phyloP scores from a whole-genome alignment of 192 early-diverging fungal genomes.

The Coemansia sp. region DNA sequence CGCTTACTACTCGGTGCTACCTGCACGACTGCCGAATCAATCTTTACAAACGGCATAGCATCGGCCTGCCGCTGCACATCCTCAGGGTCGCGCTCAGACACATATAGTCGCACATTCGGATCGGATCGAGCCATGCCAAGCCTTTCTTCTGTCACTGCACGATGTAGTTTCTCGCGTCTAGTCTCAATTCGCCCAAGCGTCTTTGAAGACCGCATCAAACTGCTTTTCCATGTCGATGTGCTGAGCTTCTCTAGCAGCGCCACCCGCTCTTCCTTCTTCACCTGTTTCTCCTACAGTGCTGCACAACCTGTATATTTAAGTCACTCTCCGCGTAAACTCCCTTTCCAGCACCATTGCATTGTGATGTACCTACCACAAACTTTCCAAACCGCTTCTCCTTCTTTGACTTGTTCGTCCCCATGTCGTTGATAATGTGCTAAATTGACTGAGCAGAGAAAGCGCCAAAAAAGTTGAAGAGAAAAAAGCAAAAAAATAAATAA shows the following conservation, averaged over 20 bases:
- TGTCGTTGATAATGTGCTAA: constrained; percentile 8
- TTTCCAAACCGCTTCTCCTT: constrained; percentile 78
- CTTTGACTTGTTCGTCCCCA: constrained; percentile 58
- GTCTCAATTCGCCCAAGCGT: constrained; percentile 69
- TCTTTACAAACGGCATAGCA: constrained; percentile 1
- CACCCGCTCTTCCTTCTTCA: constrained; percentile 76
- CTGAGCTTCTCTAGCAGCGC: constrained; percentile 63
- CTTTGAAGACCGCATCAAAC: constrained; percentile 68
- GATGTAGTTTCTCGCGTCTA: constrained; percentile 63
- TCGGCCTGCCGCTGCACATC: constrained; percentile 27
- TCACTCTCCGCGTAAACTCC: too few relatives aligned
- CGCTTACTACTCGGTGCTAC: neutral
- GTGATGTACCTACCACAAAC: constrained; percentile 62
- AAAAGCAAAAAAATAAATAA: constrained; percentile 7
- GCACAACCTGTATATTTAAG: too few relatives aligned
- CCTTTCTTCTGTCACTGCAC: constrained; percentile 66
- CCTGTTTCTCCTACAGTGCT: constrained; percentile 63
- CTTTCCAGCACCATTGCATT: too few relatives aligned
- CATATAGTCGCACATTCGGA: constrained; percentile 58
- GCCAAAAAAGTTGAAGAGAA: neutral
- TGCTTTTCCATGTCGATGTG: constrained; percentile 68
- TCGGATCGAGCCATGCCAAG: constrained; percentile 64
- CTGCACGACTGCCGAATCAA: neutral
- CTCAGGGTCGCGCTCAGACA: constrained; percentile 55
- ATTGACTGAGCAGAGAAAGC: neutral